These are phyloP conservation scores for Suillus subluteus DNA, from an alignment of 768 basidiomycete genomes.

Conservation along the genomic window DNA sequence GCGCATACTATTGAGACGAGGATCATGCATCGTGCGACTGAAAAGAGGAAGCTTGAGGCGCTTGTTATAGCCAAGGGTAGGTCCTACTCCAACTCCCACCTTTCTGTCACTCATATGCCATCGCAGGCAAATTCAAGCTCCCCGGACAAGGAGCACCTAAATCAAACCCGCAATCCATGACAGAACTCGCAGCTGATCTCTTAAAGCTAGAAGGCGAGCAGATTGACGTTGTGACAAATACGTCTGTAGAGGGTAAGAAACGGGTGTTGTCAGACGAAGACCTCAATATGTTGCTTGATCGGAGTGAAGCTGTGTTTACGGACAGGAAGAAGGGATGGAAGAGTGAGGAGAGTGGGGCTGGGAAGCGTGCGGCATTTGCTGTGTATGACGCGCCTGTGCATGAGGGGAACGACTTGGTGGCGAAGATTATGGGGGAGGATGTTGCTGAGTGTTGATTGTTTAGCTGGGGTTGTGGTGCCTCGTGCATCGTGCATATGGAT, in stretches of 20 bases:
- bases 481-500: neutral
- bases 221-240: slow-evolving; percentile 82
- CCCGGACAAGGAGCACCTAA: slow-evolving; percentile 54
- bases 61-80: slow-evolving; percentile 92
- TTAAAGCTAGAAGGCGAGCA: slow-evolving; percentile 86
- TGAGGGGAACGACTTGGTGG: slow-evolving; percentile 68
- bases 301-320: slow-evolving; percentile 72
- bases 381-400: slow-evolving; percentile 73
- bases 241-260: slow-evolving; percentile 61
- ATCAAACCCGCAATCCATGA: slow-evolving; percentile 65
- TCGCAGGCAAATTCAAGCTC: slow-evolving; percentile 81
- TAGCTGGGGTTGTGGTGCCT: neutral
- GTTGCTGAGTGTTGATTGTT: slow-evolving; percentile 18
- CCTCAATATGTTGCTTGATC: slow-evolving; percentile 78
- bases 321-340: slow-evolving; percentile 78
- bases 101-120: neutral
- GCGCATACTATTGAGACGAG: slow-evolving; percentile 90
- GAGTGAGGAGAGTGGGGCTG: slow-evolving; percentile 34
- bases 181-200: slow-evolving; percentile 80
- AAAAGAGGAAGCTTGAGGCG: slow-evolving; percentile 90
- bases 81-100: neutral
- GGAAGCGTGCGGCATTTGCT: slow-evolving; percentile 66
- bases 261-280: slow-evolving; percentile 83
- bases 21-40: slow-evolving; percentile 85
- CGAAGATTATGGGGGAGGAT: slow-evolving; percentile 64